A percentile compares a stretch with the other conserved stretches of the same genome.
Conservation (phyloP, 371 early-diverging fungal genomes). For the Lichtheimia corymbifera region DNA sequence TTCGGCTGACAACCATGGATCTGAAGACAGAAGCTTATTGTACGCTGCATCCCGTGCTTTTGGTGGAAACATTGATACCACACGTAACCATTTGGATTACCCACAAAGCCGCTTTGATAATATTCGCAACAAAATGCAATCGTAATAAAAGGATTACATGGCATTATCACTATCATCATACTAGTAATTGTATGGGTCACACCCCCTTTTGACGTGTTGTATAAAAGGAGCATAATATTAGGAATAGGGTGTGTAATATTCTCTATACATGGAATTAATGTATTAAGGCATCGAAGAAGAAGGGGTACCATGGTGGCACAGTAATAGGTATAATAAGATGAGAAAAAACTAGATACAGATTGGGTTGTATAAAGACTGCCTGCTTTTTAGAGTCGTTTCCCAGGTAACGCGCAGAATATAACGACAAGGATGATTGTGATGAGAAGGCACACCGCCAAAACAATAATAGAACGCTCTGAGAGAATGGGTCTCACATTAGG, state of each 20-base stretch:
- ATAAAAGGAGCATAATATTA: neutral
- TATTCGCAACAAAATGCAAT: slow-evolving; percentile 24
- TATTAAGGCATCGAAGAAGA: slow-evolving; percentile 1
- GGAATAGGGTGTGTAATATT: neutral
- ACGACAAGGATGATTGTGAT: slow-evolving; percentile 22
- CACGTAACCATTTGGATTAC: slow-evolving; percentile 44
- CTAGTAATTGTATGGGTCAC: too few species aligned
- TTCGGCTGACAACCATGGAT: slow-evolving; percentile 52
- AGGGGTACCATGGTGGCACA: too few species aligned
- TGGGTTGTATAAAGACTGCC: too few species aligned
- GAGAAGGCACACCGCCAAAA: slow-evolving; percentile 16
- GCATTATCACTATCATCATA: too few species aligned
- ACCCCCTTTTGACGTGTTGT: too few species aligned
- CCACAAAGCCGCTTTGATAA: slow-evolving; percentile 54
- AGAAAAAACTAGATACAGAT: too few species aligned
- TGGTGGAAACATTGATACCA: slow-evolving; percentile 37
- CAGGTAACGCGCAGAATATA: slow-evolving; percentile 36
- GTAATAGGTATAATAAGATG: too few species aligned
- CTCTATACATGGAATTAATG: neutral
- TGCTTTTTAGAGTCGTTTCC: slow-evolving; percentile 32
- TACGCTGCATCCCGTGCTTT: slow-evolving; percentile 40
- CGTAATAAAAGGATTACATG: neutral
- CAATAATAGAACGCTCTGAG: slow-evolving; percentile 18
- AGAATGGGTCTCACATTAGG: slow-evolving; percentile 30
- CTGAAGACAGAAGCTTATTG: slow-evolving; percentile 37